Evolutionary conservation across 108 stramenopile species (phyloP).

Genomic region (Skeletonema grethae): DNA sequence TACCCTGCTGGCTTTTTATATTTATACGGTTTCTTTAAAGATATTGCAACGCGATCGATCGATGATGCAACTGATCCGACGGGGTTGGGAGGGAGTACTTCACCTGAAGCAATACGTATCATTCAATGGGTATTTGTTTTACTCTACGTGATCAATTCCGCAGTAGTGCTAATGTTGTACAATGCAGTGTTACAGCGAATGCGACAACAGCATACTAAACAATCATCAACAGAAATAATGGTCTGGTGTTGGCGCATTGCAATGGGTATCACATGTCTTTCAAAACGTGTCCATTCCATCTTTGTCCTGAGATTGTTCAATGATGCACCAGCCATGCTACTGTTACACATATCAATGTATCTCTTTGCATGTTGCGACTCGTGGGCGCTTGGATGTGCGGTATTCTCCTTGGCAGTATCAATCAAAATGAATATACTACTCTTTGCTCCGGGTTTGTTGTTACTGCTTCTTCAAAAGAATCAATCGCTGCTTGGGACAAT

Average conservation of each 20-base stretch:
- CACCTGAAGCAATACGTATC: conserved; percentile 49
- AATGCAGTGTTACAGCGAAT: conserved; percentile 41
- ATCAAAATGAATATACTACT: conserved; percentile 98
- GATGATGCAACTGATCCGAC: conserved; percentile 11
- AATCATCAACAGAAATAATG: conserved; percentile 12
- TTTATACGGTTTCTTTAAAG: conserved; percentile 76
- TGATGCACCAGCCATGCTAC: conserved; percentile 91
- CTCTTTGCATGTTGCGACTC: conserved; percentile 69
- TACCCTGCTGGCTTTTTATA: conserved; percentile 98
- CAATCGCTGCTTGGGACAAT: conserved; percentile 43
- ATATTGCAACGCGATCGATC: conserved; percentile 57
- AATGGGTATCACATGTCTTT: conserved; percentile 76
- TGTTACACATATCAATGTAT: conserved; percentile 77
- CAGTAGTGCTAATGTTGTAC: conserved; percentile 81
- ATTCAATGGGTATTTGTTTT: conserved; percentile 87
- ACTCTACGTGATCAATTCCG: conserved; percentile 73
- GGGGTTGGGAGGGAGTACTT: conserved; percentile 33
- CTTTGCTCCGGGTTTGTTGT: conserved; percentile 92
- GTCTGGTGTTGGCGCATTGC: conserved; percentile 78
- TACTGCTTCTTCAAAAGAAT: conserved; percentile 80
- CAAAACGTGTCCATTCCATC: conserved; percentile 94
- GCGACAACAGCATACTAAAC: conserved; percentile 16
- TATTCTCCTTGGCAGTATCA: conserved; percentile 92
- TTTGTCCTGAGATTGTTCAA: conserved; percentile 97
- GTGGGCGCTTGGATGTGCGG: conserved; percentile 85